These are phyloP conservation scores for Apiospora sp. DNA, from an alignment of 2,329 filamentous ascomycete genomes.

Conservation along the genomic window DNA sequence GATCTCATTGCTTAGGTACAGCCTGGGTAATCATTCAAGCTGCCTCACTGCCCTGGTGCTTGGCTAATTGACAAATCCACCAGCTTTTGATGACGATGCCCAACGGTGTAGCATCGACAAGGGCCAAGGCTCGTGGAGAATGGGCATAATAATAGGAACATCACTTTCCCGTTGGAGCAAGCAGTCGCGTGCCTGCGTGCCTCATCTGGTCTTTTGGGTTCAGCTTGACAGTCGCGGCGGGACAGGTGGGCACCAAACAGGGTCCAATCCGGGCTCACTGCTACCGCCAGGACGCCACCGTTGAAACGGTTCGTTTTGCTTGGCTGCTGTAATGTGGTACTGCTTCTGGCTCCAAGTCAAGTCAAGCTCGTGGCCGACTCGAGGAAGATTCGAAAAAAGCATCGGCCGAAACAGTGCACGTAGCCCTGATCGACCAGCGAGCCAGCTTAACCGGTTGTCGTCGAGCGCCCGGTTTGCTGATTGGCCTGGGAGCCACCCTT, in stretches of 20 bases:
- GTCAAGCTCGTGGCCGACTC: neutral
- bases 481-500: neutral
- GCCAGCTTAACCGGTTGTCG: neutral
- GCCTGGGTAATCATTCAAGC: too few relatives aligned
- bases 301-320: conserved; percentile 10
- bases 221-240: conserved; percentile 1
- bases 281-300: neutral
- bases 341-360: conserved; percentile 7
- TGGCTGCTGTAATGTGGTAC: conserved; percentile 1
- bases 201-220: neutral
- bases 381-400: neutral
- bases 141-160: neutral
- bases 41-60: too few relatives aligned
- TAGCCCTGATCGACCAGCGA: neutral
- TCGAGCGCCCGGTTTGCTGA: neutral
- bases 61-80: neutral
- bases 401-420: conserved; percentile 1
- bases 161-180: neutral
- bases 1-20: neutral
- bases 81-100: neutral
- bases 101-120: neutral
- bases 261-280: neutral
- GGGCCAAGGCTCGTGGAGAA: neutral
- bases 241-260: neutral
- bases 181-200: conserved; percentile 9